These are phyloP conservation scores for Vanilla planifolia DNA, from an alignment of 106 monocot genomes.

Conservation along the genomic window DNA sequence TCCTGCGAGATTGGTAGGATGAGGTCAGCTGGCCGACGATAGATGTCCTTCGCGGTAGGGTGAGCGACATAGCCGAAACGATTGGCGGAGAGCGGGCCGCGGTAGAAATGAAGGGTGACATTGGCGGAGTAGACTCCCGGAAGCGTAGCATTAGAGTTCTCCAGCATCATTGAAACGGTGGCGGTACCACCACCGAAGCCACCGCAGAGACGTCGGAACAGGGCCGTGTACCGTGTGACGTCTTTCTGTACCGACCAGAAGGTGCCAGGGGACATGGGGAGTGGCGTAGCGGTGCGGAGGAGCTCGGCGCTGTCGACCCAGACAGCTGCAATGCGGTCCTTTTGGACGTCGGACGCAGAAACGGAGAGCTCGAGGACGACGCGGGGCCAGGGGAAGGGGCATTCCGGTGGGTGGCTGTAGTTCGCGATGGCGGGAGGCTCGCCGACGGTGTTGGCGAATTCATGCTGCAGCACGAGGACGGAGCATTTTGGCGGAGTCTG, in stretches of 20 bases:
- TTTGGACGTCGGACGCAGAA: constrained; percentile 21
- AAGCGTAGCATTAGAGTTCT: constrained; percentile 30
- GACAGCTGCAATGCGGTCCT: constrained; percentile 32
- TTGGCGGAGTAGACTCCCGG: constrained; percentile 47
- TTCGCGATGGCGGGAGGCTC: constrained; percentile 16
- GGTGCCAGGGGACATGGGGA: constrained; percentile 15
- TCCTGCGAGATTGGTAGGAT: constrained; percentile 31
- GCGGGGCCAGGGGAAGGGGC: constrained; percentile 22
- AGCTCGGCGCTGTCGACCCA: constrained; percentile 13
- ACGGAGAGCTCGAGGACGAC: constrained; percentile 47
- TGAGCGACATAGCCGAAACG: neutral
- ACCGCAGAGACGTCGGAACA: constrained; percentile 10
- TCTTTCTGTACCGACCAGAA: constrained; percentile 58
- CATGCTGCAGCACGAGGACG: constrained; percentile 30
- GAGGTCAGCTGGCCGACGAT: constrained; percentile 33
- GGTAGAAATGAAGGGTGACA: constrained; percentile 44
- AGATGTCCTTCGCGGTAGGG: constrained; percentile 17
- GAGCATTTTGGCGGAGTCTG: constrained; percentile 29
- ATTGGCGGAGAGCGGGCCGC: neutral
- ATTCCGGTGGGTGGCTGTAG: constrained; percentile 32
- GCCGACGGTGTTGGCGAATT: constrained; percentile 36
- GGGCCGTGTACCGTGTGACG: constrained; percentile 32
- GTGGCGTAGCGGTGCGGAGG: constrained; percentile 40
- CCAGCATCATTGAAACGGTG: constrained; percentile 26
- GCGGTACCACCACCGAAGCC: neutral